Conservation (phyloP, 2,329 filamentous ascomycete genomes). For the Talaromyces sp. region DNA sequence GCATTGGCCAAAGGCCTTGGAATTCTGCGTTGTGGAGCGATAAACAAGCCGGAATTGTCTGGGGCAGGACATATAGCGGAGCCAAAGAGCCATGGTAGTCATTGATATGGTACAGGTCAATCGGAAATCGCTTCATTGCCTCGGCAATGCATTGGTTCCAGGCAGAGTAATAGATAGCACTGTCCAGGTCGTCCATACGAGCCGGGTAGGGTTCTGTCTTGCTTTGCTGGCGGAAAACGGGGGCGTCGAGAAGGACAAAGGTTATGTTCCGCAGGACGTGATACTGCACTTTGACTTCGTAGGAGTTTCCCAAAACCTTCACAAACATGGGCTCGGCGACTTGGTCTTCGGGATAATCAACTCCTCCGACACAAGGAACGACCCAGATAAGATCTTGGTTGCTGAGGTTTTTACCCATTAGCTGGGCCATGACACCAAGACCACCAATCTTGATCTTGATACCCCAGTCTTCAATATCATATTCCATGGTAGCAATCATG, state of each 20-base stretch:
- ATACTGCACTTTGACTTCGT: conserved; percentile 60
- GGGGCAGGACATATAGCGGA: conserved; percentile 59
- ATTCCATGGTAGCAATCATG: conserved; percentile 66
- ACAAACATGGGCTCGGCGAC: conserved; percentile 58
- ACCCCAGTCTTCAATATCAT: conserved; percentile 65
- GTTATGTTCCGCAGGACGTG: conserved; percentile 62
- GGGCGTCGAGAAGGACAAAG: conserved; percentile 62
- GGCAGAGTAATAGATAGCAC: conserved; percentile 63
- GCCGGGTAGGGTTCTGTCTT: conserved; percentile 60
- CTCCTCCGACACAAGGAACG: conserved; percentile 57
- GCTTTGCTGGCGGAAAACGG: conserved; percentile 61
- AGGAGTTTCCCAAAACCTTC: conserved; percentile 55
- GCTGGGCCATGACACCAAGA: conserved; percentile 64
- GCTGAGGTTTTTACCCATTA: conserved; percentile 62
- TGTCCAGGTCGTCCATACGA: conserved; percentile 65
- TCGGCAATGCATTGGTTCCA: conserved; percentile 68
- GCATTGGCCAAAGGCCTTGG: conserved; percentile 64
- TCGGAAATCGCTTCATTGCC: conserved; percentile 56
- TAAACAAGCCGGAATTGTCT: conserved; percentile 57
- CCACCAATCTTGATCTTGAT: conserved; percentile 70
- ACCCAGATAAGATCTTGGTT: conserved; percentile 64
- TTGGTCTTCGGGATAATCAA: conserved; percentile 59
- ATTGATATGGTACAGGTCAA: conserved; percentile 63
- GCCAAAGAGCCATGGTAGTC: conserved; percentile 61
- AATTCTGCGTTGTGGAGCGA: conserved; percentile 67